These are phyloP conservation scores for Lithocarpus polystachyus DNA, from an alignment of 306 rosid genomes.

Conservation along the genomic window DNA sequence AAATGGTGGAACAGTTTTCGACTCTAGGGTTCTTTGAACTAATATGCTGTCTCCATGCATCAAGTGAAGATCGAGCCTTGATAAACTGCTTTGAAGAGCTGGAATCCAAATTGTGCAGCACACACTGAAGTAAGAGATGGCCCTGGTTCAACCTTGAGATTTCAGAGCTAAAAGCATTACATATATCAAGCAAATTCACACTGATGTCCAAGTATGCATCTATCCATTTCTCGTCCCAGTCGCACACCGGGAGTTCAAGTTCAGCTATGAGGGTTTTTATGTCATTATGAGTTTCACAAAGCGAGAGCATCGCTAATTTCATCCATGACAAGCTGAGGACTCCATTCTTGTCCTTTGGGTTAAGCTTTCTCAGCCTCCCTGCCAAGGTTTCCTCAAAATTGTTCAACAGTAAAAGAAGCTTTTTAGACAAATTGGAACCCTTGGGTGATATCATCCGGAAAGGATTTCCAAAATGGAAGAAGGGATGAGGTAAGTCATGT, in stretches of 20 bases:
- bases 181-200: slow-evolving; percentile 69
- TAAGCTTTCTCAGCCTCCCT: slow-evolving; percentile 56
- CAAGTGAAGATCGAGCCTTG: slow-evolving; percentile 54
- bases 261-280: slow-evolving; percentile 46
- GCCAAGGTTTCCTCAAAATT: slow-evolving; percentile 67
- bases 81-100: slow-evolving; percentile 44
- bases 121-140: slow-evolving; percentile 55
- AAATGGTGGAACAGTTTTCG: slow-evolving; percentile 46
- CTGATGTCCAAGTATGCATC: slow-evolving; percentile 80
- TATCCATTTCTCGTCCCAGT: slow-evolving; percentile 89
- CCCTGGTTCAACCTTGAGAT: slow-evolving; percentile 74
- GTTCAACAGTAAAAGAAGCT: slow-evolving; percentile 39
- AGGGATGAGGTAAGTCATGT: slow-evolving; percentile 60
- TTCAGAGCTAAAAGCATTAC: slow-evolving; percentile 75
- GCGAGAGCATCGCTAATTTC: slow-evolving; percentile 62
- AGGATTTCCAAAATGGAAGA: slow-evolving; percentile 82
- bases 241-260: slow-evolving; percentile 64
- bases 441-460: slow-evolving; percentile 57
- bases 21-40: slow-evolving; percentile 49
- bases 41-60: slow-evolving; percentile 62
- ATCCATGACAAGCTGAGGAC: slow-evolving; percentile 81
- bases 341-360: slow-evolving; percentile 56
- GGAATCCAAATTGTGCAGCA: slow-evolving; percentile 55
- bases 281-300: slow-evolving; percentile 59
- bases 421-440: slow-evolving; percentile 58